Percentiles rank a stretch among this genome's conserved stretches.
phyloP scores from a whole-genome alignment of 208 protist species.

The Trypanosoma boissoni region DNA sequence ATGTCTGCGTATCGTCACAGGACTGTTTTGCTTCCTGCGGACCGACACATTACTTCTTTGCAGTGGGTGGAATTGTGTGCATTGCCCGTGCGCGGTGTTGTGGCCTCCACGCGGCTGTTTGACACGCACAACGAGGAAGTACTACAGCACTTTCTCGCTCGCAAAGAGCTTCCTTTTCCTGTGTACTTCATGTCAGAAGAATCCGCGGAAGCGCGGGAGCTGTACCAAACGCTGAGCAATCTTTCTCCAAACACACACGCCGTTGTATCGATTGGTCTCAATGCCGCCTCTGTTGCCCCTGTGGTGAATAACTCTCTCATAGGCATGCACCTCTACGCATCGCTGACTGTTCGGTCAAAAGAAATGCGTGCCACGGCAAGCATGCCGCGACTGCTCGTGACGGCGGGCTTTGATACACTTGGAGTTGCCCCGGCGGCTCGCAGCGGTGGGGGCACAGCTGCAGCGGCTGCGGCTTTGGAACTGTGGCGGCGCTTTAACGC shows the following conservation, averaged over 20 bases:
- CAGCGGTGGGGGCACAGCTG: constrained; percentile 49
- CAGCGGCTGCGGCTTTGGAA: constrained; percentile 62
- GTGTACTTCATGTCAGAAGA: constrained; percentile 54
- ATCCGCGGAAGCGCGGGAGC: constrained; percentile 18
- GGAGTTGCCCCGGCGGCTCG: constrained; percentile 53
- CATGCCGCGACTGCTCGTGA: constrained; percentile 50
- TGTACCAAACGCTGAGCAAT: constrained; percentile 20
- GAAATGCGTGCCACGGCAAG: constrained; percentile 11
- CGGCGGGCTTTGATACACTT: constrained; percentile 70
- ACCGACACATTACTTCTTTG: constrained; percentile 36
- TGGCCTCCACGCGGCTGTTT: constrained; percentile 38
- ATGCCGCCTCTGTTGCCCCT: constrained; percentile 18
- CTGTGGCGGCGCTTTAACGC: constrained; percentile 61
- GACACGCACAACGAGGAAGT: constrained; percentile 52
- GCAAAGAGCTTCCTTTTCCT: constrained; percentile 26
- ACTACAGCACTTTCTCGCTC: constrained; percentile 35
- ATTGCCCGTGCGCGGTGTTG: constrained; percentile 36
- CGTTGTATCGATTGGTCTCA: constrained; percentile 48
- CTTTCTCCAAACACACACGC: constrained; percentile 28
- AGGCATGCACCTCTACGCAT: constrained; percentile 29
- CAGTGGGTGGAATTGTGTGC: constrained; percentile 31
- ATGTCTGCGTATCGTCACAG: constrained; percentile 24
- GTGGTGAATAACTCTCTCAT: constrained; percentile 42
- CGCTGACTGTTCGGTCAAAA: constrained; percentile 34
- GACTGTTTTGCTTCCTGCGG: constrained; percentile 61